Base-by-base conservation (phyloP, 768 basidiomycete genomes). In the Tricholoma saponaceum region DNA sequence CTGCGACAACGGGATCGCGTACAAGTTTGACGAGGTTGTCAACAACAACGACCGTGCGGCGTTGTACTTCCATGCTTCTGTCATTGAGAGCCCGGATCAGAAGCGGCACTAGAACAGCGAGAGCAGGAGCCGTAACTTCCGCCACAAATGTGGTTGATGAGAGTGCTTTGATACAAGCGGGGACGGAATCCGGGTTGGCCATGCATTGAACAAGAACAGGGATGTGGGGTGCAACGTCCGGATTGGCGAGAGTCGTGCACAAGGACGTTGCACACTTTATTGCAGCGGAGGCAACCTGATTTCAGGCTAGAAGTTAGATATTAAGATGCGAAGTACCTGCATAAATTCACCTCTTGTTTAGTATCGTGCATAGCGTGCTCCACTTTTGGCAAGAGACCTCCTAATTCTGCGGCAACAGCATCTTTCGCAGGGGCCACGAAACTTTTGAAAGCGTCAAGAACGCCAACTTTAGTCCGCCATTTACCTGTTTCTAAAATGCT, bases 21-120 rank as follows among this genome's bases (percentile, higher is more conserved):
- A 98, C 96, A 60, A 98, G 90, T 75, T 98, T 98, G 73, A 97
- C 95, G 55, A 98, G 80, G 74, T 98, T 98, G 68, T 96, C 94
- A 59, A 95, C 84, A 67, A 98, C 93, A 51, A 98, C 87, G 57
- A 97, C 95, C 0, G 92, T 89, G 58, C 96, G 86, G 56, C 96
- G 89, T 69, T 96, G 94, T 18, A 95, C 92, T 65, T 97, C 95
- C 87, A 95, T 97, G 57, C 93, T 94, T 62, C 95, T 84, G 70
- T 97, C 95, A 63, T 95, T 95, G 64, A 98, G 78, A 9, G 92
- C 95, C 66, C 96, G 92, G 43, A 84, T 79, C 50, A 98, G 79
- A 22, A 98, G 83, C 6, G 96, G 96, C 6, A 95, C 93, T 56
- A 98, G 84, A 62, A 98, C 94, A 14, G 96, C 96, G 28, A 98